These are phyloP conservation scores for Flueggea neowawraea DNA, from an alignment of 441 rosid genomes.

Conservation along the genomic window DNA sequence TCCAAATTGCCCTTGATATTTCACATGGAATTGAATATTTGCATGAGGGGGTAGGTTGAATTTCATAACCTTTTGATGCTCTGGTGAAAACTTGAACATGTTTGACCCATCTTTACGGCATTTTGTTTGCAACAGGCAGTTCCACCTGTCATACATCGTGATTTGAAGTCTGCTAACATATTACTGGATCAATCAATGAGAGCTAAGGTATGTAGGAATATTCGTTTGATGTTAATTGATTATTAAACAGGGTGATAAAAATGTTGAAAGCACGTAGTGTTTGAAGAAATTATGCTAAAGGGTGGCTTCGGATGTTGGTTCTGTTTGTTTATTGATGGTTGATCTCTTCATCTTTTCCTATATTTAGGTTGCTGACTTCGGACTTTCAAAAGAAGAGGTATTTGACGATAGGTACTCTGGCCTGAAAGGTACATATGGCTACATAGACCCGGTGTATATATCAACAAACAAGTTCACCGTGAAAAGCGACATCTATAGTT, in stretches of 20 bases:
- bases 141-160: conserved; percentile 95
- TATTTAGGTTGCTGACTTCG: conserved; percentile 95
- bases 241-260: too few relatives aligned
- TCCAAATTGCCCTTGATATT: conserved; percentile 86
- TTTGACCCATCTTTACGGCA: conserved; percentile 2
- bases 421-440: conserved; percentile 92
- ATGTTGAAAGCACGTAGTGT: too few relatives aligned
- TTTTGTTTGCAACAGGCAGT: conserved; percentile 62
- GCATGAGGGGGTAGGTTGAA: conserved; percentile 83
- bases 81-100: not conserved
- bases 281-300: too few relatives aligned
- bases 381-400: conserved; percentile 86
- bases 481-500: conserved; percentile 92
- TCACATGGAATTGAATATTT: conserved; percentile 97
- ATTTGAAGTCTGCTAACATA: conserved; percentile 94
- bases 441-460: conserved; percentile 82
- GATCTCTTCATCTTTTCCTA: not conserved
- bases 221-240: not conserved
- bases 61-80: conserved; percentile 1
- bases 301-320: not conserved
- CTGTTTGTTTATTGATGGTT: not conserved
- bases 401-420: conserved; percentile 73
- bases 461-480: conserved; percentile 78
- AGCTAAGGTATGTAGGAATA: conserved; percentile 65
- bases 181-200: conserved; percentile 86